These are phyloP conservation scores for Acer campestre DNA, from an alignment of 345 rosid genomes.

Conservation along the genomic window DNA sequence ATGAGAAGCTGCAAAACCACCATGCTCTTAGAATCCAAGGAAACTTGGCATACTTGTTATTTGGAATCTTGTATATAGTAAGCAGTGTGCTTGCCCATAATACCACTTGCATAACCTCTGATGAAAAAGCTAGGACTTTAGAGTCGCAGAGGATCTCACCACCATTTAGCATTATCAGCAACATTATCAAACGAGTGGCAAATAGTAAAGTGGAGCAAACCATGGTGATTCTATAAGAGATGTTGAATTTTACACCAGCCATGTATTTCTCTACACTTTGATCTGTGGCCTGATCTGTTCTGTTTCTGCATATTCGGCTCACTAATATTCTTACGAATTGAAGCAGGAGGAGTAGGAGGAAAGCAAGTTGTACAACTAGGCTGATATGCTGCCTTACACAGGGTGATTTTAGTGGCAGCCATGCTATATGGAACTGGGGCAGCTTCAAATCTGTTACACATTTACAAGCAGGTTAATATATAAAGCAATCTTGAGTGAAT, in stretches of 20 bases:
- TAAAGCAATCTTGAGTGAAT: too few species aligned
- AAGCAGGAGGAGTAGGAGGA: constrained; percentile 47
- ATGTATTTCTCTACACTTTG: constrained; percentile 35
- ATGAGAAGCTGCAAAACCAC: constrained; percentile 81
- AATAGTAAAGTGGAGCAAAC: constrained; percentile 48
- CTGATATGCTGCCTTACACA: constrained; percentile 64
- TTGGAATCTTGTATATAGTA: constrained; percentile 37
- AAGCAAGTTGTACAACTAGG: constrained; percentile 49
- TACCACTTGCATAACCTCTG: constrained; percentile 51
- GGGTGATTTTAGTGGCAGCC: constrained; percentile 43
- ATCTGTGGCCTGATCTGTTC: constrained; percentile 24
- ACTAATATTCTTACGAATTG: constrained; percentile 29
- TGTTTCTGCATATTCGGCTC: constrained; percentile 30
- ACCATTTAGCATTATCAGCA: constrained; percentile 42
- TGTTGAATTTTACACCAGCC: constrained; percentile 34
- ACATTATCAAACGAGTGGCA: constrained; percentile 46
- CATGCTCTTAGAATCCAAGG: constrained; percentile 77
- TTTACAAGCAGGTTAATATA: constrained; percentile 12
- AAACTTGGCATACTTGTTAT: constrained; percentile 35
- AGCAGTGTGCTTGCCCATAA: constrained; percentile 51
- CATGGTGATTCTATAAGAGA: constrained; percentile 44
- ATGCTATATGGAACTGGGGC: constrained; percentile 25
- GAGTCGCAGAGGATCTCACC: constrained; percentile 43
- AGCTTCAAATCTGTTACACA: constrained; percentile 38
- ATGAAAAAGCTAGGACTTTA: constrained; percentile 36